These are phyloP conservation scores for Lactarius akahatsu DNA, from an alignment of 768 basidiomycete species.

Conservation along the genomic window DNA sequence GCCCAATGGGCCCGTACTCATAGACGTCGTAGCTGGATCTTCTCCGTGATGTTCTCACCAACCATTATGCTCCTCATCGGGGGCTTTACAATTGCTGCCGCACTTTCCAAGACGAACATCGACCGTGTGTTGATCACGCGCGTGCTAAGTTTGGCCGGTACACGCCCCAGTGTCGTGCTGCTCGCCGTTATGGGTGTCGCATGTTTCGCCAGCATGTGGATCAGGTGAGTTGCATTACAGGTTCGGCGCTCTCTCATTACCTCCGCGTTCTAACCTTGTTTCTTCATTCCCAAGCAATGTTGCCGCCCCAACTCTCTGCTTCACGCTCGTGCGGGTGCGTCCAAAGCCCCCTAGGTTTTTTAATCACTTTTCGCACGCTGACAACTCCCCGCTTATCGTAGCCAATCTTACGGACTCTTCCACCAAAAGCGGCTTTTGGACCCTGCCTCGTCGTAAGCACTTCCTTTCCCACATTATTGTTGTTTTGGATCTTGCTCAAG, in stretches of 20 bases:
- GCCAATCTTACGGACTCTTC: slow-evolving; percentile 93
- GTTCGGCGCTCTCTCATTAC: background rate
- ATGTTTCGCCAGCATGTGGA: slow-evolving; percentile 99
- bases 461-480: background rate
- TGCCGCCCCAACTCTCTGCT: slow-evolving; percentile 95
- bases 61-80: slow-evolving; percentile 99
- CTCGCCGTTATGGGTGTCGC: slow-evolving; percentile 95
- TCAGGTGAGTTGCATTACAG: slow-evolving; percentile 53
- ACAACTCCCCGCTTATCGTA: slow-evolving; percentile 35
- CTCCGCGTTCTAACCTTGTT: slow-evolving; percentile 5
- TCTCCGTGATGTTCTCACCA: slow-evolving; percentile 94
- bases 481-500: background rate
- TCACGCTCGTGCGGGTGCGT: slow-evolving; percentile 88
- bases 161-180: slow-evolving; percentile 80
- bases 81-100: slow-evolving; percentile 97
- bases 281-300: slow-evolving; percentile 67
- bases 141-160: slow-evolving; percentile 87
- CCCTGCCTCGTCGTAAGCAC: slow-evolving; percentile 87
- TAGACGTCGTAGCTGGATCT: slow-evolving; percentile 65
- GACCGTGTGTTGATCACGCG: slow-evolving; percentile 90
- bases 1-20: slow-evolving; percentile 12
- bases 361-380: slow-evolving; percentile 21
- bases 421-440: slow-evolving; percentile 80
- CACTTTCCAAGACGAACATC: slow-evolving; percentile 92
- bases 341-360: background rate